Evolutionary conservation across 306 rosid species (phyloP).

Genomic region (Benincasa hispida): DNA sequence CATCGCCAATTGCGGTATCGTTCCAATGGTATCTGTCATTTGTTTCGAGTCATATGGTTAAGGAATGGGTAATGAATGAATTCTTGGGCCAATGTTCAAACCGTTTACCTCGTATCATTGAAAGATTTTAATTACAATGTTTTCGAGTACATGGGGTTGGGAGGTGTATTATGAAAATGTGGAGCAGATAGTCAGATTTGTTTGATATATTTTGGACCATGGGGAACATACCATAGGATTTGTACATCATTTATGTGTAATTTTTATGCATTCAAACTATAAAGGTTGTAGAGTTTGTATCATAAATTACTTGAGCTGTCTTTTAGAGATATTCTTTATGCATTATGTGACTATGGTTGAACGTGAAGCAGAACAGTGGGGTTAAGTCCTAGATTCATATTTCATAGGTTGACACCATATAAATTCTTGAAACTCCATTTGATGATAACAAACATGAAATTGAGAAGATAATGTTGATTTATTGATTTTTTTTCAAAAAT

Average conservation of each 20-base stretch:
- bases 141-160: slow-evolving; percentile 22
- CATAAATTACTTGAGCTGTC: not conserved
- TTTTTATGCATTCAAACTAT: slow-evolving; percentile 1
- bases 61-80: not conserved
- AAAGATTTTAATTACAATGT: slow-evolving; percentile 14
- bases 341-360: not conserved
- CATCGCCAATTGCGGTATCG: not conserved
- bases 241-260: slow-evolving; percentile 26
- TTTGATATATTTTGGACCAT: slow-evolving; percentile 21
- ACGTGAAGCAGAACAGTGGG: not conserved
- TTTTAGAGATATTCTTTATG: not conserved
- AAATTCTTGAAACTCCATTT: not conserved
- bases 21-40: not conserved
- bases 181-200: slow-evolving; percentile 13
- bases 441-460: no score
- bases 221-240: slow-evolving; percentile 16
- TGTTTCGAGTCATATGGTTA: slow-evolving; percentile 1
- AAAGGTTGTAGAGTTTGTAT: slow-evolving; percentile 13
- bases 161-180: slow-evolving; percentile 19
- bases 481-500: no score
- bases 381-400: not conserved
- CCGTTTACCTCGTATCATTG: not conserved
- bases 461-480: no score
- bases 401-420: not conserved
- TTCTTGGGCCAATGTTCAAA: slow-evolving; percentile 11